A percentile compares a stretch with the other conserved stretches of the same genome.
Conservation (phyloP, 768 basidiomycete genomes). For the Lentinula aciculospora region DNA sequence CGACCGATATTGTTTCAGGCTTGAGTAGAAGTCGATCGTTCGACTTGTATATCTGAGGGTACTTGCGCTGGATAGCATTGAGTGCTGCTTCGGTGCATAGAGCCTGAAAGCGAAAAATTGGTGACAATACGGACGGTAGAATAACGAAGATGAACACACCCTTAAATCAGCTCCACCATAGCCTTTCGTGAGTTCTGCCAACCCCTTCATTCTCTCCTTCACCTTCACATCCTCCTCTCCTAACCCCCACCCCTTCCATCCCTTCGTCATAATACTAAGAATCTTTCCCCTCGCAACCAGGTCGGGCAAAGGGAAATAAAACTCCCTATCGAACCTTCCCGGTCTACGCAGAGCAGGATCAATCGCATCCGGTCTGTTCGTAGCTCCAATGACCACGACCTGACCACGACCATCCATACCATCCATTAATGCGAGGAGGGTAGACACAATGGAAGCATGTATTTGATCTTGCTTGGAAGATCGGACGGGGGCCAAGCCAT, state of each 20-base stretch:
- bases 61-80: conserved; percentile 92
- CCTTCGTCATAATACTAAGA: conserved; percentile 80
- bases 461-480: conserved; percentile 99
- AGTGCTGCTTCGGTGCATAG: conserved; percentile 95
- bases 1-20: conserved; percentile 79
- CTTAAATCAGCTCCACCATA: conserved; percentile 97
- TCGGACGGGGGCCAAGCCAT: conserved; percentile 95
- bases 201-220: conserved; percentile 33
- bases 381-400: conserved; percentile 96
- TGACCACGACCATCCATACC: conserved; percentile 99
- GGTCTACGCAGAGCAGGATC: conserved; percentile 93
- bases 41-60: conserved; percentile 96
- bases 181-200: conserved; percentile 79
- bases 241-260: conserved; percentile 79
- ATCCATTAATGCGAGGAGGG: conserved; percentile 95
- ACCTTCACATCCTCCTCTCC: conserved; percentile 7
- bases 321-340: conserved; percentile 95
- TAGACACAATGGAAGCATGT: conserved; percentile 95
- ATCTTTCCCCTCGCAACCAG: conserved; percentile 85
- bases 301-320: conserved; percentile 91
- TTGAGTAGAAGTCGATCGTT: conserved; percentile 79
- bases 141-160: conserved; percentile 44
- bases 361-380: conserved; percentile 95
- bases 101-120: conserved; percentile 43
- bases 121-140: conserved; percentile 4